A percentile compares a stretch with the other conserved stretches of the same genome.
These are phyloP conservation scores for Sindora glabra DNA, from an alignment of 306 rosid species.

Conservation along the genomic window DNA sequence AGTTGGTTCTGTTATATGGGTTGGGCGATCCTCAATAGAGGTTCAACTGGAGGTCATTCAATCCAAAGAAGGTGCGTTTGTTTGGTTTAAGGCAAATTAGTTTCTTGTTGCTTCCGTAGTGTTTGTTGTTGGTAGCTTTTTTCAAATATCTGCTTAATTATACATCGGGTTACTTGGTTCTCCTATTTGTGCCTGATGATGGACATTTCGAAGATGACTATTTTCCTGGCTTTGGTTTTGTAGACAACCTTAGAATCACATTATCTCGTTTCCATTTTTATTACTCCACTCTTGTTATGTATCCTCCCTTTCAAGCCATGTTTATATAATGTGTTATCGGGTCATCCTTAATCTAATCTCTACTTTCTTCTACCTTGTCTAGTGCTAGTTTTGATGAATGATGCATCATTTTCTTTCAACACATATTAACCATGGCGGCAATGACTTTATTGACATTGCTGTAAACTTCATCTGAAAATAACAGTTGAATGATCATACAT, in stretches of 20 bases:
- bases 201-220: too few species aligned
- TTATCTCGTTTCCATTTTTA: neutral
- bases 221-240: too few species aligned
- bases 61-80: slow-evolving; percentile 46
- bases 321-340: neutral
- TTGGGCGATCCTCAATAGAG: neutral
- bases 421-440: too few species aligned
- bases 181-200: too few species aligned
- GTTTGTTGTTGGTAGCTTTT: neutral
- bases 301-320: neutral
- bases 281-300: neutral
- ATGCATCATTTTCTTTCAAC: neutral
- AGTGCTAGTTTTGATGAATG: neutral
- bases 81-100: neutral
- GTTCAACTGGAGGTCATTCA: slow-evolving; percentile 46
- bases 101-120: neutral
- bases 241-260: neutral
- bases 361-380: neutral
- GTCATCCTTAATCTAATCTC: neutral
- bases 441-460: neutral
- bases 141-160: too few species aligned
- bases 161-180: too few species aligned
- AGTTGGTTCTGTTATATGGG: neutral
- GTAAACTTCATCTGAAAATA: neutral
- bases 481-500: neutral